Conservation (phyloP, 129 eudicot genomes). For the Lactuca saligna region DNA sequence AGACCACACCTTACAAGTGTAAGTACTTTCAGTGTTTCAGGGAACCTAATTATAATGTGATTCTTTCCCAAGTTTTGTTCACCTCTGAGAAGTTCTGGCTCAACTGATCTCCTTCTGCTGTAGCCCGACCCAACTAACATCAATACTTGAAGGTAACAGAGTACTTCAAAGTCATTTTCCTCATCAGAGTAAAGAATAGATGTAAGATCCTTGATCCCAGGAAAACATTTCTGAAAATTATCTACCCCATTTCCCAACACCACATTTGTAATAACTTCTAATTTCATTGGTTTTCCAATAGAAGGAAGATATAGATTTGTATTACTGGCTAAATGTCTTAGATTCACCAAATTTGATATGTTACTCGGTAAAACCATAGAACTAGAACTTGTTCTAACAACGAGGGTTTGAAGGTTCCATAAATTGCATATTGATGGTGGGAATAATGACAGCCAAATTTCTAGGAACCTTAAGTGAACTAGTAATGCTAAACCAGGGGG, state of each 20-base stretch:
- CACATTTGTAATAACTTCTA: constrained; percentile 1
- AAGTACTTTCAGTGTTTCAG: constrained; percentile 33
- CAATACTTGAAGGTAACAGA: neutral
- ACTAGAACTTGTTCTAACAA: neutral
- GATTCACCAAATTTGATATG: constrained; percentile 20
- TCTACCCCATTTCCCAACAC: neutral
- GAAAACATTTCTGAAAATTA: constrained; percentile 4
- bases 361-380: neutral
- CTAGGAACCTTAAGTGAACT: constrained; percentile 31
- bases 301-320: neutral
- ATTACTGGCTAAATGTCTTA: constrained; percentile 20
- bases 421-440: constrained; percentile 12
- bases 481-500: neutral
- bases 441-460: neutral
- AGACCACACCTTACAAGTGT: constrained; percentile 22
- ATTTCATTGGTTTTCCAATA: constrained; percentile 11
- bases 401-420: constrained; percentile 19
- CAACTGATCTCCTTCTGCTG: neutral
- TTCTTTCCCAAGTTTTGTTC: neutral
- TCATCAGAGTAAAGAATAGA: neutral
- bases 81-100: neutral
- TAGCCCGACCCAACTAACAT: neutral
- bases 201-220: constrained; percentile 7
- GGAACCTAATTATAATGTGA: constrained; percentile 21
- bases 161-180: neutral